Conservation (phyloP, 139 green algal species). For the Nannochloris sp. region DNA sequence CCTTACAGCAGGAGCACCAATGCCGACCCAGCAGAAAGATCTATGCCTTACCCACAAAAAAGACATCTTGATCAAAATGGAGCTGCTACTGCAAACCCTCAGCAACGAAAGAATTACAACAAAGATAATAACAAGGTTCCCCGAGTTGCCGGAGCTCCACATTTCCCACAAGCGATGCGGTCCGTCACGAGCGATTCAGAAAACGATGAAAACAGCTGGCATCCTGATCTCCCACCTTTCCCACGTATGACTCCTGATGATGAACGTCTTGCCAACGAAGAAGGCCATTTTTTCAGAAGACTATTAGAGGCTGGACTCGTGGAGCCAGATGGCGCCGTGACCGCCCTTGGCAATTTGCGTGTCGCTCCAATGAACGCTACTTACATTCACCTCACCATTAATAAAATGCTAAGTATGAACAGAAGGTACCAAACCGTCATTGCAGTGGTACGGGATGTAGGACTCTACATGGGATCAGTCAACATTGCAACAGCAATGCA, state of each 20-base stretch:
- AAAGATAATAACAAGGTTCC: too few relatives aligned
- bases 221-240: neutral
- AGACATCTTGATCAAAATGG: too few relatives aligned
- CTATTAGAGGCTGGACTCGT: slow-evolving; percentile 9
- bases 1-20: too few relatives aligned
- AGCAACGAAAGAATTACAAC: too few relatives aligned
- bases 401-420: slow-evolving; percentile 20
- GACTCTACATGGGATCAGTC: slow-evolving; percentile 47
- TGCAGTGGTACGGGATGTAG: slow-evolving; percentile 33
- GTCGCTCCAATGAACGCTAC: slow-evolving; percentile 9
- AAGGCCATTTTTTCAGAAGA: slow-evolving; percentile 1
- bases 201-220: too few relatives aligned
- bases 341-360: neutral
- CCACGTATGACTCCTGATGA: neutral
- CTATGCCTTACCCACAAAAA: too few relatives aligned
- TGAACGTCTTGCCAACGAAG: neutral
- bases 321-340: neutral
- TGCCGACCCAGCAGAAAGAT: too few relatives aligned
- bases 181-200: too few relatives aligned
- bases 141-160: too few relatives aligned
- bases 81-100: too few relatives aligned
- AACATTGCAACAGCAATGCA: slow-evolving; percentile 65
- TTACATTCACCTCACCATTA: slow-evolving; percentile 24
- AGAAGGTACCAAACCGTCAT: slow-evolving; percentile 29
- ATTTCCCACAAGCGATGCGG: too few relatives aligned